These are phyloP conservation scores for Theobroma cacao DNA, from an alignment of 345 rosid species.

Conservation along the genomic window DNA sequence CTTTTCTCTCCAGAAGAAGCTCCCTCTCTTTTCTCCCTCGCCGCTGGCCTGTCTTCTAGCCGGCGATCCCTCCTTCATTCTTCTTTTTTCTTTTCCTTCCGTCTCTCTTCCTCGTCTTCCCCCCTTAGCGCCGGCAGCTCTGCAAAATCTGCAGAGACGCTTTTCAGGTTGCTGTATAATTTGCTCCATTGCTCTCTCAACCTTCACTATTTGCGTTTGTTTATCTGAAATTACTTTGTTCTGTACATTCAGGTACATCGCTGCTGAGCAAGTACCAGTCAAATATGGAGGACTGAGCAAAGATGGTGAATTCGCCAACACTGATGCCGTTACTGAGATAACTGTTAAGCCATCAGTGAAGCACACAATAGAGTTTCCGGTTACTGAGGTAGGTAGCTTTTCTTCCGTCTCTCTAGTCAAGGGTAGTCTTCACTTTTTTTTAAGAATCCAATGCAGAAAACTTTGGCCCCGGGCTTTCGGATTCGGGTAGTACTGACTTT, in stretches of 20 bases:
- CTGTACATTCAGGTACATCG: slow-evolving; percentile 42
- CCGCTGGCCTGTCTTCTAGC: too few species aligned
- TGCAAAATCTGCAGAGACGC: slow-evolving; percentile 66
- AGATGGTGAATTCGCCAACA: slow-evolving; percentile 45
- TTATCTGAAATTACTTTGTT: background rate
- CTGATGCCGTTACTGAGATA: slow-evolving; percentile 51
- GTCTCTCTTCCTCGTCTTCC: too few species aligned
- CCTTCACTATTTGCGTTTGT: too few species aligned
- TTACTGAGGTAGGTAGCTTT: slow-evolving; percentile 47
- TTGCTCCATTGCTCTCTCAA: background rate
- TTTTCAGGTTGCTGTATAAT: slow-evolving; percentile 61
- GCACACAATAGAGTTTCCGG: slow-evolving; percentile 62
- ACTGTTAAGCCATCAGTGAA: slow-evolving; percentile 58
- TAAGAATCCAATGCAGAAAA: slow-evolving; percentile 7
- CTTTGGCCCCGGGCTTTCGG: background rate
- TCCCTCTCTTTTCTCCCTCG: too few species aligned
- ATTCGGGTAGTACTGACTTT: background rate
- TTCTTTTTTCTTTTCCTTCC: too few species aligned
- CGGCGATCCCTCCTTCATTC: too few species aligned
- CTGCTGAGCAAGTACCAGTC: slow-evolving; percentile 64
- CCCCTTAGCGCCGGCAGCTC: too few species aligned
- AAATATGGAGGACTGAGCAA: slow-evolving; percentile 66
- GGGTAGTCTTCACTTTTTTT: background rate
- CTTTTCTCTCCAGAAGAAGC: too few species aligned
- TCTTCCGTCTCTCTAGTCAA: background rate